phyloP scores from a whole-genome alignment of 225 moss, liverwort and hornwort species.

The Pseudisothecium myosuroides region DNA sequence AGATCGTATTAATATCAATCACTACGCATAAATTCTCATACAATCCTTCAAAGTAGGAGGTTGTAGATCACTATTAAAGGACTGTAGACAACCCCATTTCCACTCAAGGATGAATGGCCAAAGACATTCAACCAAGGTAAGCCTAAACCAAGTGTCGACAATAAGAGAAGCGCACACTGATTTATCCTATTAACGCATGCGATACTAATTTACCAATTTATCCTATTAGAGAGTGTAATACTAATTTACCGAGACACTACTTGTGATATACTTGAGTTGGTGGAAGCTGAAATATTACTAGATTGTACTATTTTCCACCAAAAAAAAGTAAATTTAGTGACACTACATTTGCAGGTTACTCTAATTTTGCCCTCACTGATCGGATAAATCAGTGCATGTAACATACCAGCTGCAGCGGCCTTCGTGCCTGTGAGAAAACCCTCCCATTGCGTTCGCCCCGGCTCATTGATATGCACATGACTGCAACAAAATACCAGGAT shows the following conservation, averaged over 20 bases:
- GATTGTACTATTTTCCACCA: not conserved
- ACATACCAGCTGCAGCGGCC: conserved; percentile 89
- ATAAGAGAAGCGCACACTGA: not conserved
- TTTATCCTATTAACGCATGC: too few species aligned
- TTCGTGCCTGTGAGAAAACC: conserved; percentile 82
- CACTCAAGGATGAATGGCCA: not conserved
- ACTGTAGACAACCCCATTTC: not conserved
- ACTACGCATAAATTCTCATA: too few species aligned
- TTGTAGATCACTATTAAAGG: not conserved
- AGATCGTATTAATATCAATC: not conserved
- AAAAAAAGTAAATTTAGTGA: too few species aligned
- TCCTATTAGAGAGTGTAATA: not conserved
- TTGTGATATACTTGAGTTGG: too few species aligned
- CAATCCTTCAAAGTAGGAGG: not conserved
- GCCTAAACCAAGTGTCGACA: not conserved
- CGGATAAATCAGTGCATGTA: not conserved
- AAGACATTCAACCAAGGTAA: not conserved
- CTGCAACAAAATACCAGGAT: conserved; percentile 13
- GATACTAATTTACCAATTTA: not conserved
- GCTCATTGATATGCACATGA: conserved; percentile 92
- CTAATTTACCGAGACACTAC: not conserved
- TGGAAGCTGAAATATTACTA: not conserved
- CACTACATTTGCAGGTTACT: not conserved
- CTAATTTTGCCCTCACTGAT: not conserved
- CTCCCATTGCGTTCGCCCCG: conserved; percentile 89